Evolutionary conservation across 352 stramenopile genomes (phyloP), one percentile per base, ranked within the genome.

Genomic region (Phytopythium litorale): DNA sequence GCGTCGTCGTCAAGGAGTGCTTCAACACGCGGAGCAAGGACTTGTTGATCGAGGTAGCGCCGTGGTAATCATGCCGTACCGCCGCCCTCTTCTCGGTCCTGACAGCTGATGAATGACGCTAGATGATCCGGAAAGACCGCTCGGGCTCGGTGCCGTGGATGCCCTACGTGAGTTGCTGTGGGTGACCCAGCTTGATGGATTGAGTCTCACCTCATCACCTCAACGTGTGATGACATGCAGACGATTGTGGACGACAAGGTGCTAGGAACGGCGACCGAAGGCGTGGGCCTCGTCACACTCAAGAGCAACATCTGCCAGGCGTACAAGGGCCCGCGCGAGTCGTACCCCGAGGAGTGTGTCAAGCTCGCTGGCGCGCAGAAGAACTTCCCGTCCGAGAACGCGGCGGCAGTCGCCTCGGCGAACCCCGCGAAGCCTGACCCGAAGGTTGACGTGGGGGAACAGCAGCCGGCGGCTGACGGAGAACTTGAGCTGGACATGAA

Each of bases 61-160:
- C 46, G 42, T 15, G 40, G 4, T 0, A 21, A 21, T 7, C 5
- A 15, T 45, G 42, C 42, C 4, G 1, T 25, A 21, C 42, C 11
- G 40, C 19, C 15, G 40, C 11, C 7, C 16, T 7, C 42, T 0
- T 25, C 42, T 49, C 42, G 42, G 32, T 38, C 28, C 48, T 51
- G 57, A 38, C 21, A 46, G n/a, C 6, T 62, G 19, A 52, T 15
- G 42, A 18, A 30, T 61, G 57, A 62, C 35, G 35, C 35, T 40
- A 90, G 71, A 84, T 94, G 72, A 88, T 91, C 65, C 68, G 68
- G 33, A 73, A 76, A 33, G 76, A 91, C 21, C 71, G 72, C 33
- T 70, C 72, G 19, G 66, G 76, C 33, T 73, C 62, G 15, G 73
- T 89, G 21, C 45, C 66, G 18, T 92, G 85, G 85, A 89, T 91